phyloP scores from a whole-genome alignment of 2,329 filamentous ascomycete genomes.

The Remersonia thermophila region DNA sequence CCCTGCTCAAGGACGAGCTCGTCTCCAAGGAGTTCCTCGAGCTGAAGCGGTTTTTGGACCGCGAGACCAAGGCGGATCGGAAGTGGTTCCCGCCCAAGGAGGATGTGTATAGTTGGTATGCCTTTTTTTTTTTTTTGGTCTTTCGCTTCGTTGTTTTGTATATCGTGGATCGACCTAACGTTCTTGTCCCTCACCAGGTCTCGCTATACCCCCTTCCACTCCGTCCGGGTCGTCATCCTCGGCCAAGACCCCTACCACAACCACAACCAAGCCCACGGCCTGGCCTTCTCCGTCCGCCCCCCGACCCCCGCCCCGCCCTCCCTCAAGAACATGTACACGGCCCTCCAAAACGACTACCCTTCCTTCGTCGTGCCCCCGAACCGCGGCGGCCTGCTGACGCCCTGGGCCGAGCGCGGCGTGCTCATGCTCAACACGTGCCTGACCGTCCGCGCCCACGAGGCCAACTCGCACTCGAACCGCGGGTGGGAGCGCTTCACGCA shows the following conservation, averaged over 20 bases:
- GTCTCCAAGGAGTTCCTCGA: conserved; percentile 67
- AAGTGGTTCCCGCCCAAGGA: conserved; percentile 78
- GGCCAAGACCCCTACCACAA: conserved; percentile 98
- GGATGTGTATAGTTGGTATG: conserved; percentile 90
- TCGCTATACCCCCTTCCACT: conserved; percentile 76
- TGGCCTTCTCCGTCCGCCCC: conserved; percentile 88
- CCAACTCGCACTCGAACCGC: conserved; percentile 71
- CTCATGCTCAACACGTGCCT: conserved; percentile 90
- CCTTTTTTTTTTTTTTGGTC: conserved; percentile 1
- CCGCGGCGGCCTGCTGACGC: conserved; percentile 69
- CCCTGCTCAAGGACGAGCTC: conserved; percentile 77
- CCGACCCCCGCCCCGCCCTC: conserved; percentile 82
- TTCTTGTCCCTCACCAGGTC: conserved; percentile 54
- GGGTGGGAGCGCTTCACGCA: conserved; percentile 95
- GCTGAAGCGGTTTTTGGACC: conserved; percentile 75
- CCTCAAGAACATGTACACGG: conserved; percentile 85
- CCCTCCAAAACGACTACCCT: conserved; percentile 79
- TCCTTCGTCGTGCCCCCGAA: conserved; percentile 63
- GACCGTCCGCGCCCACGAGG: conserved; percentile 79
- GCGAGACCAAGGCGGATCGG: conserved; percentile 59
- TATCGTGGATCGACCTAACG: too few species aligned
- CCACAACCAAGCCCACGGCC: conserved; percentile 84
- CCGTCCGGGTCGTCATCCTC: conserved; percentile 83
- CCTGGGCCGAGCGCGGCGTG: conserved; percentile 89
- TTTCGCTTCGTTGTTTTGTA: too few species aligned